Conservation (phyloP, 805 yeast species). For the Tetrapisispora nanseiensis region DNA sequence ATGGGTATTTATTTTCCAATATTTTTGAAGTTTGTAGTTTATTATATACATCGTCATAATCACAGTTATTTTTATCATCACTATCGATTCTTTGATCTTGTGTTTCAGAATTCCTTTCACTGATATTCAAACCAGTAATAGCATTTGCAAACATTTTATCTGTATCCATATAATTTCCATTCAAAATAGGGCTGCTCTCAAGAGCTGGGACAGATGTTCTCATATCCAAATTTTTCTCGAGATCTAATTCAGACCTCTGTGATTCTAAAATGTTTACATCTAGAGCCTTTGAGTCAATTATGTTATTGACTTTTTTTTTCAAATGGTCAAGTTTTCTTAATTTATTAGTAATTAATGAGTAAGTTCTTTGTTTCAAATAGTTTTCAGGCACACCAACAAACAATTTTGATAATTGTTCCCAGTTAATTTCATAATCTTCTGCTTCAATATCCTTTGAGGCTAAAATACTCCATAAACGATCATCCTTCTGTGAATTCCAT, state of each 20-base stretch:
- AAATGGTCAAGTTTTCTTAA: conserved; percentile 7
- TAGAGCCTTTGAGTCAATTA: not conserved
- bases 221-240: not conserved
- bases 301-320: not conserved
- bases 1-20: conserved; percentile 9
- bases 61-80: not conserved
- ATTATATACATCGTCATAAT: conserved; percentile 7
- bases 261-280: not conserved
- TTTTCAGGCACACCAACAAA: conserved; percentile 28
- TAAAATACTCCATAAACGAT: conserved; percentile 23
- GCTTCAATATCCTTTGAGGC: conserved; percentile 17
- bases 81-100: not conserved
- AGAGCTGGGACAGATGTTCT: too few species aligned
- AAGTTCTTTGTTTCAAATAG: conserved; percentile 24
- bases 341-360: conserved; percentile 21
- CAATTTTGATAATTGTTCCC: conserved; percentile 26
- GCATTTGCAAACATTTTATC: not conserved
- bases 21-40: conserved; percentile 23
- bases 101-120: too few species aligned
- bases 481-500: conserved; percentile 27
- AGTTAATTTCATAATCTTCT: conserved; percentile 20
- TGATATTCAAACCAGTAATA: too few species aligned
- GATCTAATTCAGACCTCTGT: not conserved
- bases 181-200: too few species aligned
- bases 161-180: too few species aligned